A percentile compares a stretch with the other conserved stretches of the same genome.
These are phyloP conservation scores for Craterostigma plantagineum DNA, from an alignment of 257 asterid species.

Conservation along the genomic window DNA sequence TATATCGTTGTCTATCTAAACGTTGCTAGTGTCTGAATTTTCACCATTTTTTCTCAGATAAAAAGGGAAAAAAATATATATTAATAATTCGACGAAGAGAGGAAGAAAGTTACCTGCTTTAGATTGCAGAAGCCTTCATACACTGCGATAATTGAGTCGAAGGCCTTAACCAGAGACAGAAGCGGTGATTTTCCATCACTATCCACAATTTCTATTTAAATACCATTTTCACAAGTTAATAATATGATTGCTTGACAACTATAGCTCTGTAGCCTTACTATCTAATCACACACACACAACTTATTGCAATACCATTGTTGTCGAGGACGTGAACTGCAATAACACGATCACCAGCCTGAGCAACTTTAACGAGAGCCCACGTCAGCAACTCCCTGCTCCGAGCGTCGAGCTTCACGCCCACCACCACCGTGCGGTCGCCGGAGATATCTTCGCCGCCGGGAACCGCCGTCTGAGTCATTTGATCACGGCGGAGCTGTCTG, in stretches of 20 bases:
- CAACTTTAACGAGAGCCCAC: constrained; percentile 91
- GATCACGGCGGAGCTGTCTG: no score
- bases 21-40: no score
- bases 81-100: no score
- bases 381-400: constrained; percentile 74
- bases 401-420: constrained; percentile 68
- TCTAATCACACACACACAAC: no score
- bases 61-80: no score
- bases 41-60: no score
- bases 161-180: constrained; percentile 69
- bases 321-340: constrained; percentile 76
- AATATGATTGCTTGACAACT: no score
- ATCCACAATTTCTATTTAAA: constrained; percentile 58
- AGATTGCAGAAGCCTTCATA: constrained; percentile 93
- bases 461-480: constrained; percentile 20
- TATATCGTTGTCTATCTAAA: no score
- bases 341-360: constrained; percentile 78
- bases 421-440: constrained; percentile 54
- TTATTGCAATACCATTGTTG: constrained; percentile 40
- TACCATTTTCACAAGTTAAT: no score
- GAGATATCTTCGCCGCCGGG: constrained; percentile 21
- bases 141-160: constrained; percentile 82
- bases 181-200: constrained; percentile 78
- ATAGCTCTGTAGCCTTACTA: no score
- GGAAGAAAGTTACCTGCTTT: constrained; percentile 41